A percentile compares a stretch with the other conserved stretches of the same genome.
Evolutionary conservation across 129 eudicot species (phyloP).

Genomic region (Saposhnikovia divaricata): DNA sequence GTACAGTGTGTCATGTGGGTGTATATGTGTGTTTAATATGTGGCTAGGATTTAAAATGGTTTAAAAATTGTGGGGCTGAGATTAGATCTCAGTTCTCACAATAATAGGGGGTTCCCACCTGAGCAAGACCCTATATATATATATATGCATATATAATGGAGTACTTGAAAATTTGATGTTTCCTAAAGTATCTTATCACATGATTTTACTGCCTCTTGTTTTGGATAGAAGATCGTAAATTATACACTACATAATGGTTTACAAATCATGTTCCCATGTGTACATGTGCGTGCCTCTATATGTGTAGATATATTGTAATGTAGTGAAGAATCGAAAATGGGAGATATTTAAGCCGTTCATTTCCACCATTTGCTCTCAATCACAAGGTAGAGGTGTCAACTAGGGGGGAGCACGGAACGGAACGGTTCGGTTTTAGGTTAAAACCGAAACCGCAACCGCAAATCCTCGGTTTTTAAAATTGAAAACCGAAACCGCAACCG

Average conservation of each 20-base stretch:
- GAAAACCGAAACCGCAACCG: too few species aligned
- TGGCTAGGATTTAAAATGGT: too few species aligned
- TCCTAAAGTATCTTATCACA: background rate
- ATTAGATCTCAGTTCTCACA: too few species aligned
- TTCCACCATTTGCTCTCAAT: slow-evolving; percentile 5
- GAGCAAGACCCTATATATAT: too few species aligned
- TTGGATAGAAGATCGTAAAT: background rate
- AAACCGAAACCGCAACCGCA: too few species aligned
- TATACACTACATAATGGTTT: background rate
- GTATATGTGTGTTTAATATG: too few species aligned
- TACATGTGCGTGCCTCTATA: slow-evolving; percentile 2
- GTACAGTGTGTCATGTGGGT: too few species aligned
- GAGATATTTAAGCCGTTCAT: background rate
- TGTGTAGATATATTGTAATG: background rate
- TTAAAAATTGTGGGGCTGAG: too few species aligned
- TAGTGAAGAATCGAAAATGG: background rate
- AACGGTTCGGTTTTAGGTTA: too few species aligned
- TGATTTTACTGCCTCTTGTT: background rate
- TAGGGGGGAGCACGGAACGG: too few species aligned
- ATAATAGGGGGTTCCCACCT: too few species aligned
- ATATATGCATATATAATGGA: background rate
- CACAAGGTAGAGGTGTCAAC: background rate
- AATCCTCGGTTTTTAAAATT: too few species aligned
- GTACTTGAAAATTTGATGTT: background rate
- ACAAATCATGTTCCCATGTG: slow-evolving; percentile 1